phyloP scores from a whole-genome alignment of 2,329 filamentous ascomycete genomes.

The Arthrobotrys iridis region DNA sequence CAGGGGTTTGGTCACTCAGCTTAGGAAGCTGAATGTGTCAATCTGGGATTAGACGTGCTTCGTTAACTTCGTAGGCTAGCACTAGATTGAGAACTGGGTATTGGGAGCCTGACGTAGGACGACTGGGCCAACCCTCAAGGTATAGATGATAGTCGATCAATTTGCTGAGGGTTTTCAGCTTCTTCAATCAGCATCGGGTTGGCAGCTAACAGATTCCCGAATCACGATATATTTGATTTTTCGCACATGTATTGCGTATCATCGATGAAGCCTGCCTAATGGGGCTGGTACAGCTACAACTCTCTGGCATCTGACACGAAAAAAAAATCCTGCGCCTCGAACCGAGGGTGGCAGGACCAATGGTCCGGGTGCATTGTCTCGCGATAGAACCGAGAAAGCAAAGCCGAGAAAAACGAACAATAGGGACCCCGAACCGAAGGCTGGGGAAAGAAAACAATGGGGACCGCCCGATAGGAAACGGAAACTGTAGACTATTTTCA shows the following conservation, averaged over 20 bases:
- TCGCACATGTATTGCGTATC: background rate
- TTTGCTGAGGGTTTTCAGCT: conserved; percentile 2
- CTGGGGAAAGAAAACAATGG: conserved; percentile 28
- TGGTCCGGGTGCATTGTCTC: conserved; percentile 30
- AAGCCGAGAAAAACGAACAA: conserved; percentile 21
- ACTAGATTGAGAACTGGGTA: conserved; percentile 8
- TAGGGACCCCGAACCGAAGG: conserved; percentile 40
- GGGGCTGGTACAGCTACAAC: conserved; percentile 13
- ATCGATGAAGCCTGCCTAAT: conserved; percentile 29
- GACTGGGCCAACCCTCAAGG: conserved; percentile 12
- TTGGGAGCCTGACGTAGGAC: conserved; percentile 22
- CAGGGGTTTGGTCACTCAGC: background rate
- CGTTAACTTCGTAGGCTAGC: conserved; percentile 12
- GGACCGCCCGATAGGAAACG: conserved; percentile 40
- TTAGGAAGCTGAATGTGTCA: conserved; percentile 47
- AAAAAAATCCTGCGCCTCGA: conserved; percentile 38
- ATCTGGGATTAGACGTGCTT: conserved; percentile 16
- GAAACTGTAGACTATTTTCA: conserved; percentile 16
- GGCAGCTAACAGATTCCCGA: conserved; percentile 10
- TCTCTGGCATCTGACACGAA: conserved; percentile 44
- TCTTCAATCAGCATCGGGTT: conserved; percentile 31
- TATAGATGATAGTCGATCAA: background rate
- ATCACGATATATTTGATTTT: conserved; percentile 9
- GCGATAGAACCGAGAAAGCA: conserved; percentile 40
- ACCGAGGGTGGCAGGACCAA: conserved; percentile 50